Evolutionary conservation across 106 monocot genomes (phyloP), one percentile per base, ranked within the genome.

Genomic region (Acanthochlamys bracteata): DNA sequence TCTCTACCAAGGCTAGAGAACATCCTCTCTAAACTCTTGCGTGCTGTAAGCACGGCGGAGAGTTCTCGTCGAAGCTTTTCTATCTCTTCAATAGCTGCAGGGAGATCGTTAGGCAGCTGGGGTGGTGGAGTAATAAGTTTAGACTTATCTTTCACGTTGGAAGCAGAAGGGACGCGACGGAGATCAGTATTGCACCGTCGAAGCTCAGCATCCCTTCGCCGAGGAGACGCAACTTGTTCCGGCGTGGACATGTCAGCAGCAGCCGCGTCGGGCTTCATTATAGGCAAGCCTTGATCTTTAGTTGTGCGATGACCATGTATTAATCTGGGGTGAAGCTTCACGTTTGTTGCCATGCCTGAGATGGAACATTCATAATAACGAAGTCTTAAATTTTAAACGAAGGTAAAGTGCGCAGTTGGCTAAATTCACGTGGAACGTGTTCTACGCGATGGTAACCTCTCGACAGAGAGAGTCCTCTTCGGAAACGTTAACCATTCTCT

Each of bases 151-250:
- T 24, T 65, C 13, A 53, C 27, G 55, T 60, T 25, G 16, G 0
- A 39, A 25, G 53, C 11, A 10, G 51, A 33, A 14, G 15, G 59
- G 61, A 10, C 53, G 8, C 81, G 65, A 12, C 67, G 47, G 47
- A 80, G 82, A 12, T 86, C 79, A 66, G 78, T 79, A 72, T 67
- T 77, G 74, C 84, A 79, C 58, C 84, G 71, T 20, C 82, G 76
- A 47, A 89, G 76, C 70, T 81, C 88, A 0, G 75, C 71, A 24
- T 57, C 55, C n/a, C 23, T 54, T 45, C 27, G 4, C 6, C 11
- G 7, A 4, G 66, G 6, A 4, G 20, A 8, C 16, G 67, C n/a
- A 70, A 67, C 54, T 39, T 72, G 53, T 81, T 68, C n/a, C 74
- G 76, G 41, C 19, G 83, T 60, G 54, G 76, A n/a, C n/a, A n/a